These are phyloP conservation scores for Corrigiola litoralis DNA, from an alignment of 179 eudicot species.

Conservation along the genomic window DNA sequence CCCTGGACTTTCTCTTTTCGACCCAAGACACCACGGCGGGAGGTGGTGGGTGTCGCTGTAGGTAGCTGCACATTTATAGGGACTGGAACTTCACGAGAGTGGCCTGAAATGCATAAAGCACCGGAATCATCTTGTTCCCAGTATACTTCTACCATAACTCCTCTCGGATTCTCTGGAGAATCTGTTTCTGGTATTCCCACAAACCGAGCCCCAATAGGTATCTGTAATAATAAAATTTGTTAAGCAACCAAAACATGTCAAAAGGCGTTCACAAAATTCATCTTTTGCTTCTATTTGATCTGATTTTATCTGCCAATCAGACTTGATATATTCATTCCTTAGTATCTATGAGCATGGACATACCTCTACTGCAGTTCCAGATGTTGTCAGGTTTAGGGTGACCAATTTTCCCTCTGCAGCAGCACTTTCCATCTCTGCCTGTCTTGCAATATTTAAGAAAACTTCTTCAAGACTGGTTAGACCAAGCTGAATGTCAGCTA, in stretches of 20 bases:
- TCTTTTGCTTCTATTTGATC: not conserved
- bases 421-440: slow-evolving; percentile 86
- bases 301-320: not conserved
- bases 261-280: not conserved
- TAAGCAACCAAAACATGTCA: not conserved
- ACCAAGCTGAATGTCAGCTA: slow-evolving; percentile 81
- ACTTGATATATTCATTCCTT: not conserved
- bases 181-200: slow-evolving; percentile 78
- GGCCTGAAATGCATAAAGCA: slow-evolving; percentile 70
- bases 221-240: slow-evolving; percentile 34
- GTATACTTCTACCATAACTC: slow-evolving; percentile 74
- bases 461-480: slow-evolving; percentile 94
- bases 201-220: slow-evolving; percentile 77
- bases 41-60: slow-evolving; percentile 10
- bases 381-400: slow-evolving; percentile 54
- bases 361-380: slow-evolving; percentile 68
- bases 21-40: slow-evolving; percentile 25
- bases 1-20: slow-evolving; percentile 40
- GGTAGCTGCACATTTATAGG: slow-evolving; percentile 46
- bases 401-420: slow-evolving; percentile 69
- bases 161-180: slow-evolving; percentile 53
- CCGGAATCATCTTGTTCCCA: slow-evolving; percentile 95
- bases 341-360: not conserved
- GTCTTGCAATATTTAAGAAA: slow-evolving; percentile 73
- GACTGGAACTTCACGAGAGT: slow-evolving; percentile 55